A percentile compares a stretch with the other conserved stretches of the same genome.
Evolutionary conservation across 2,329 filamentous ascomycete genomes (phyloP).

Genomic region (Curvularia verruculosa): DNA sequence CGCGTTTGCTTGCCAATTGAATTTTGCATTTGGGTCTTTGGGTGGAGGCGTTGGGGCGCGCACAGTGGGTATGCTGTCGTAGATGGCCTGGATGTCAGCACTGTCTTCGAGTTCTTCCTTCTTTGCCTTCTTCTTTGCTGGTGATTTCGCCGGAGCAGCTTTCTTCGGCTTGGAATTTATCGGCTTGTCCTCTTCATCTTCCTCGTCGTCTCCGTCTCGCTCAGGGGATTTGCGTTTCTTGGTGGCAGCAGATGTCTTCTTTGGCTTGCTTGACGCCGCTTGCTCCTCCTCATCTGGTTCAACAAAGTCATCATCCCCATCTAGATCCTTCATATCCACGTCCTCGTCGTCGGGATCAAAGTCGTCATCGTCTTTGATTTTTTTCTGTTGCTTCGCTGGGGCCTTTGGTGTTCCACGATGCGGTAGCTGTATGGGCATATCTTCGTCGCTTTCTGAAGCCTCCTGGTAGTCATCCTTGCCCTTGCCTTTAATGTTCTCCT

Average conservation of each 20-base stretch:
- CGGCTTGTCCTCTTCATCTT: constrained; percentile 58
- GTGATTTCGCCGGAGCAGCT: constrained; percentile 53
- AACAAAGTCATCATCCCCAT: constrained; percentile 54
- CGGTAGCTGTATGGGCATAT: constrained; percentile 36
- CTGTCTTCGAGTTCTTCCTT: constrained; percentile 72
- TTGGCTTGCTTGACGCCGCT: constrained; percentile 49
- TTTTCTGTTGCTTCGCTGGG: constrained; percentile 55
- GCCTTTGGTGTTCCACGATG: constrained; percentile 47
- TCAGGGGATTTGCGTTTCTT: constrained; percentile 65
- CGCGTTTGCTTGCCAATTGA: constrained; percentile 70
- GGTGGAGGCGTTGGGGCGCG: constrained; percentile 82
- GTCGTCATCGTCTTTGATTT: constrained; percentile 48
- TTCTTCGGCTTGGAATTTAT: constrained; percentile 61
- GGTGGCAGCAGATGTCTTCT: constrained; percentile 41
- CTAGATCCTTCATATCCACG: constrained; percentile 60
- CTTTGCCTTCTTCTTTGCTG: constrained; percentile 65
- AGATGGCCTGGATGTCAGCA: constrained; percentile 77
- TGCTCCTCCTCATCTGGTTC: constrained; percentile 53
- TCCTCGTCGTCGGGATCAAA: constrained; percentile 54
- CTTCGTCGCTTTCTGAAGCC: constrained; percentile 38
- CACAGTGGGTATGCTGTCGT: constrained; percentile 85
- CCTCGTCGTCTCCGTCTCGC: constrained; percentile 61
- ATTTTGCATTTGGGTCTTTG: constrained; percentile 71
- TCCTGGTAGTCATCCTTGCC: constrained; percentile 75
- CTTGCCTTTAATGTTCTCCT: constrained; percentile 69